Base-by-base conservation (phyloP, 2,329 filamentous ascomycete genomes). In the Chalaropsis thielavioides region DNA sequence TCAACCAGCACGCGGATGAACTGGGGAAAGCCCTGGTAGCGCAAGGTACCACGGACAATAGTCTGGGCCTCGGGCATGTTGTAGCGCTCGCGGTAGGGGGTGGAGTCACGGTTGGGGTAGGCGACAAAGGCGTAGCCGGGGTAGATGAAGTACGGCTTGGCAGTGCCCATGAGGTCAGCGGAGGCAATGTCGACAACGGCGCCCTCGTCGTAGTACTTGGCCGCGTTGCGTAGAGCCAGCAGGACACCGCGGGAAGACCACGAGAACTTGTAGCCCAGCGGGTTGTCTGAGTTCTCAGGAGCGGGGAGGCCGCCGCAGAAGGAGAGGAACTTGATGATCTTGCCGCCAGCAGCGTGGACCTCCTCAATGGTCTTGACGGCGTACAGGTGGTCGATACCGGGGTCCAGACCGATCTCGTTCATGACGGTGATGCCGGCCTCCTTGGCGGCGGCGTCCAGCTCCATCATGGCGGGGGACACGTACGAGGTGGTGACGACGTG, bases 401-500 rank as follows among this genome's bases (percentile, higher is more conserved):
- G 86, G 74, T 88, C 86, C 54, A 80, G 75, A 68, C 90, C 90
- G 73, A 95, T 95, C 82, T 97, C 92, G 78, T 97, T 96, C 88
- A 96, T 92, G 73, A 96, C 92, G 11, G 90, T 95, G 74, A 96
- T 96, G 68, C 91, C 92, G 19, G 92, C 92, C 68, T 87, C 88
- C 81, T 96, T 95, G 74, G 83, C 85, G 71, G 87, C 79, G 71
- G 85, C 80, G 72, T 96, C 88, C 62, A 97, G 84, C 79, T 92
- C 92, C 78, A 87, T 76, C 91, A 96, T 96, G 69, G 90, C 89
- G 2, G 90, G 90, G 3, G 89, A 95, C 70, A 96, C 89, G 74
- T 97, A 97, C 69, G 85, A 90, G 38, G 92, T 96, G 67, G 92
- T 96, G 72, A 97, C 92, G 68, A 97, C 91, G 79, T 97, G 80